Evolutionary conservation across 2,329 filamentous ascomycete genomes (phyloP).

Genomic region (Aphanocladium album): DNA sequence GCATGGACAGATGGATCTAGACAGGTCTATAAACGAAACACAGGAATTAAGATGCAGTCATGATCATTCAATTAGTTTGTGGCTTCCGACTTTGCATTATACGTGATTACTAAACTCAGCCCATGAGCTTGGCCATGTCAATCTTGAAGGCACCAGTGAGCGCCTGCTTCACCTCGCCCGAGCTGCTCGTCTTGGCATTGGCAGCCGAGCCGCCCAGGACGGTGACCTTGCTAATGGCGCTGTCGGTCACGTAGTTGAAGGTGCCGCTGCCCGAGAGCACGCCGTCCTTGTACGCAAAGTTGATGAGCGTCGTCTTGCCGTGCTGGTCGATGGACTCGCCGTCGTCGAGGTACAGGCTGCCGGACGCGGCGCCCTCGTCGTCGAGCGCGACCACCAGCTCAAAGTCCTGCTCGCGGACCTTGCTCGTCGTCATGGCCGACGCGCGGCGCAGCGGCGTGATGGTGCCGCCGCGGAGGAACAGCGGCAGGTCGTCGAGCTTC

Average conservation of each 20-base stretch:
- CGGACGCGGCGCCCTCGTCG: conserved; percentile 55
- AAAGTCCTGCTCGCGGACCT: conserved; percentile 61
- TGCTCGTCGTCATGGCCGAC: conserved; percentile 58
- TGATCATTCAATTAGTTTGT: not conserved
- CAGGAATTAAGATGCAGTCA: not conserved
- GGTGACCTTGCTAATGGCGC: conserved; percentile 41
- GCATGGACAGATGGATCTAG: not conserved
- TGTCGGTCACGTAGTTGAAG: conserved; percentile 45
- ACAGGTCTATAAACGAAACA: not conserved
- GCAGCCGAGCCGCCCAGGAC: conserved; percentile 33
- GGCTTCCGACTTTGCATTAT: not conserved
- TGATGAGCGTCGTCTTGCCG: conserved; percentile 44
- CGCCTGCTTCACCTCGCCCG: conserved; percentile 1
- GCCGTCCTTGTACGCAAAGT: conserved; percentile 52
- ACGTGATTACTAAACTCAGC: not conserved
- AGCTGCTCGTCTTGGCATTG: not conserved
- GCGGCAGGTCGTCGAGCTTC: conserved; percentile 49
- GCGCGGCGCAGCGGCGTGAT: conserved; percentile 57
- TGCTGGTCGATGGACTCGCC: conserved; percentile 59
- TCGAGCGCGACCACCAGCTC: conserved; percentile 65
- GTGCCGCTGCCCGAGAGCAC: conserved; percentile 43
- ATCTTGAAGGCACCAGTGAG: conserved; percentile 10
- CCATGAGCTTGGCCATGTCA: not conserved
- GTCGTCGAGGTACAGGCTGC: conserved; percentile 69
- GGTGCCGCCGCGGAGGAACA: conserved; percentile 60